phyloP scores from a whole-genome alignment of 345 rosid genomes.

The Rhodamnia argentea region DNA sequence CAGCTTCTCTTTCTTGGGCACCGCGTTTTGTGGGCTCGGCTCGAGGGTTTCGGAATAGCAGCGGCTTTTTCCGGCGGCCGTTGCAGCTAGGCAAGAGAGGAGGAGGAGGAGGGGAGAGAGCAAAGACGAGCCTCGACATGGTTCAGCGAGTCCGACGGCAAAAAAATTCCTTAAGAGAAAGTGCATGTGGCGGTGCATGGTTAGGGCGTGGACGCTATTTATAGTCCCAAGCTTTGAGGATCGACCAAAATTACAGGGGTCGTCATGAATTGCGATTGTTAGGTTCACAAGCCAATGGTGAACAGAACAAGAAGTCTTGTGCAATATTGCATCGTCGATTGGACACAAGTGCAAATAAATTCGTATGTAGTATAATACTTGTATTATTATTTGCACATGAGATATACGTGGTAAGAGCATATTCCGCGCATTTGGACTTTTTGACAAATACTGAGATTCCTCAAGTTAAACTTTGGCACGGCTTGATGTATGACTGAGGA shows the following conservation, averaged over 20 bases:
- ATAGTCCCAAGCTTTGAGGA: neutral
- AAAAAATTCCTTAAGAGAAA: neutral
- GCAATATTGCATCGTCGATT: neutral
- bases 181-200: neutral
- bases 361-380: neutral
- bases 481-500: neutral
- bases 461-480: neutral
- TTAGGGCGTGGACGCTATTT: neutral
- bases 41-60: neutral
- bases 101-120: neutral
- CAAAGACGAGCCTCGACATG: neutral
- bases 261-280: neutral
- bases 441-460: neutral
- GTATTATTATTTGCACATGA: neutral
- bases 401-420: neutral
- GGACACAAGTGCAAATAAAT: neutral
- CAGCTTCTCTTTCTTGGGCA: conserved; percentile 1
- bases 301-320: neutral
- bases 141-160: too few species aligned
- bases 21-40: neutral
- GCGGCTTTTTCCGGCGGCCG: neutral
- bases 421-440: neutral
- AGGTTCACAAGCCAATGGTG: neutral
- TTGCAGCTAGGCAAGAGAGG: neutral
- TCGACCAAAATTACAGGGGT: neutral